Percentiles rank a stretch among this genome's conserved stretches.
Evolutionary conservation across 495 filamentous ascomycete genomes (phyloP).

Genomic region (Pseudoneurospora amorphoporcata): DNA sequence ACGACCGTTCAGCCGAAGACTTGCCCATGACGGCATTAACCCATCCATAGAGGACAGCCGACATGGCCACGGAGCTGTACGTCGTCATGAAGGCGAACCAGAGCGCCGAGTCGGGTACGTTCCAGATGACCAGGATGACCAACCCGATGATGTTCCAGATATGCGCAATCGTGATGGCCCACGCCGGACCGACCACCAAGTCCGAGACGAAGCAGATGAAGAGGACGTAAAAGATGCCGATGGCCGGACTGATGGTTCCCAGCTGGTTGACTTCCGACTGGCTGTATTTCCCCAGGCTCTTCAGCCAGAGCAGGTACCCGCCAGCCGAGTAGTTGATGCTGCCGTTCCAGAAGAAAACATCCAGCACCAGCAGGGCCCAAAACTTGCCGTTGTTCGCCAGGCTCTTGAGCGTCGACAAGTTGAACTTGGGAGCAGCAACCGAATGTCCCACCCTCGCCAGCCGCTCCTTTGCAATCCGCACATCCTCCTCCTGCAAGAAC

Average conservation of each 20-base stretch:
- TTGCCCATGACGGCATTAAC: slow-evolving; percentile 20
- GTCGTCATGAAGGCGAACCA: slow-evolving; percentile 38
- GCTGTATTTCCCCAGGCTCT: slow-evolving; percentile 23
- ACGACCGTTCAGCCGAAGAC: slow-evolving; percentile 21
- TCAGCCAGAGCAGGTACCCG: slow-evolving; percentile 30
- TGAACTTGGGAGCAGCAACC: slow-evolving; percentile 14
- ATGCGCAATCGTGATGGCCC: slow-evolving; percentile 25
- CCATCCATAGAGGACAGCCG: slow-evolving; percentile 26
- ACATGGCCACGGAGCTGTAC: slow-evolving; percentile 22
- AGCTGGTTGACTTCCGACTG: slow-evolving; percentile 19
- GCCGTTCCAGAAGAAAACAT: slow-evolving; percentile 43
- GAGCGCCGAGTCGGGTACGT: slow-evolving; percentile 34
- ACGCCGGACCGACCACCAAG: slow-evolving; percentile 24
- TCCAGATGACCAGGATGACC: slow-evolving; percentile 28
- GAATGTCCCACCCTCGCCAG: slow-evolving; percentile 27
- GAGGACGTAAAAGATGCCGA: slow-evolving; percentile 37
- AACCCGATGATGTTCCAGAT: slow-evolving; percentile 21
- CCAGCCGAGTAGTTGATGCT: slow-evolving; percentile 27
- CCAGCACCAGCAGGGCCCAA: slow-evolving; percentile 33
- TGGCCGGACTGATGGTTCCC: slow-evolving; percentile 23
- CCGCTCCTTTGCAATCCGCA: slow-evolving; percentile 24
- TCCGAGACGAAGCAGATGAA: slow-evolving; percentile 38
- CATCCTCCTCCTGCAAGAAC: slow-evolving; percentile 30
- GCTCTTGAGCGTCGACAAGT: slow-evolving; percentile 18
- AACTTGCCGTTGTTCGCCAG: slow-evolving; percentile 20